Evolutionary conservation across 305 asterid genomes (phyloP), one percentile per base, ranked within the genome.

Genomic region (Solanum chacoense): DNA sequence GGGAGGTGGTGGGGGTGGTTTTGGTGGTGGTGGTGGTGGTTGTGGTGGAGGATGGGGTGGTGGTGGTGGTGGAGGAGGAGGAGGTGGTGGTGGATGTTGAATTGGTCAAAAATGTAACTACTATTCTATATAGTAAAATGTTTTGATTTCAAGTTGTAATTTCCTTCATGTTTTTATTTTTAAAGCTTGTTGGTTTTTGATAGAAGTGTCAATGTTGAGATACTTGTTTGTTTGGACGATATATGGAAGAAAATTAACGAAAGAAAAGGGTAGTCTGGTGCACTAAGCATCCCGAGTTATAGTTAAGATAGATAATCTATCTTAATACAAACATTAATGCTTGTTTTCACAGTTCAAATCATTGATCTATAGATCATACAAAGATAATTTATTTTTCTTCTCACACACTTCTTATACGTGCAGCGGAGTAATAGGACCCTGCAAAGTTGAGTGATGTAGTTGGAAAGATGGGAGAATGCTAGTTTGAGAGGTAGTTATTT

Each of bases 281-380:
- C n/a, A 50, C n/a, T 16, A 50, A 50, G n/a, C 8, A 16, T 50
- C 8, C 0, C 1, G 1, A 50, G 22, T 50, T 14, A 50, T 50
- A 50, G 3, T 50, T 50, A 0, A 1, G 63, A 3, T 14, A 16
- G n/a, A 55, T 2, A 55, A 0, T 45, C 8, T 6, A 14, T 0
- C 4, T 2, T 45, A 14, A 55, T 1, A 18, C n/a, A 55, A 55
- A 1, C 4, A 55, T 18, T 55, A 18, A 7, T 50, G 1, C 2
- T 16, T 50, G 0, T 50, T 50, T 50, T 0, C 3, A 50, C 63
- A 0, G 1, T 6, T 50, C 8, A 12, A 42, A 42, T 12, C 6
- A 1, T 0, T 40, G 6, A 4, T 12, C 50, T 40, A 40, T 40
- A 12, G 1, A 2, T 42, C 2, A 32, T 32, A 50, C 8, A 50